Percentiles rank a stretch among this genome's conserved stretches.
Evolutionary conservation across 2,329 filamentous ascomycete genomes (phyloP).

Genomic region (Phaeoacremonium minimum): DNA sequence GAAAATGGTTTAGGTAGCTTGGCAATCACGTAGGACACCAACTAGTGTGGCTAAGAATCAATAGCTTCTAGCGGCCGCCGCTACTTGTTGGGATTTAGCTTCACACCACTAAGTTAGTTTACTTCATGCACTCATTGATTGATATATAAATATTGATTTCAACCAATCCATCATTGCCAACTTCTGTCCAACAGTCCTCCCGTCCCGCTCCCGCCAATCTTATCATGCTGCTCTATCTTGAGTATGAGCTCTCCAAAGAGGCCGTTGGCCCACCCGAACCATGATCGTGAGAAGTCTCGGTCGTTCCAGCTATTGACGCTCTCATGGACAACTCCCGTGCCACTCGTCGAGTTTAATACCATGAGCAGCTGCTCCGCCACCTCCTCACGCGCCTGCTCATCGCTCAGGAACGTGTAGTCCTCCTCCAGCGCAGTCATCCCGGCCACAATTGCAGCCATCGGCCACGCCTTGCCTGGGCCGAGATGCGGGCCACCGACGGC

Average conservation of each 20-base stretch:
- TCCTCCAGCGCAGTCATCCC: conserved; percentile 39
- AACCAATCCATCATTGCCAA: conserved; percentile 19
- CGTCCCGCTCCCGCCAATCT: conserved; percentile 6
- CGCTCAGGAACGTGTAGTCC: conserved; percentile 15
- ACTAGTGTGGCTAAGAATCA: too few species aligned
- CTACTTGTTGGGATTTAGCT: too few species aligned
- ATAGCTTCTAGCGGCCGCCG: too few species aligned
- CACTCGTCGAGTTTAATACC: conserved; percentile 33
- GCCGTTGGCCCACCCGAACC: conserved; percentile 41
- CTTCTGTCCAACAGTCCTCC: conserved; percentile 19
- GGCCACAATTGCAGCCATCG: conserved; percentile 50
- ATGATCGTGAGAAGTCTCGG: conserved; percentile 35
- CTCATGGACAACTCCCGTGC: conserved; percentile 43
- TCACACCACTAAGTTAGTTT: too few species aligned
- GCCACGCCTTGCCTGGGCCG: conserved; percentile 54
- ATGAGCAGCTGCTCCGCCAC: conserved; percentile 28
- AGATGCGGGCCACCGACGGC: conserved; percentile 69
- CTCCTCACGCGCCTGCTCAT: conserved; percentile 18
- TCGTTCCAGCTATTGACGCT: conserved; percentile 37
- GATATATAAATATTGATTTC: not conserved
- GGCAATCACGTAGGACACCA: too few species aligned
- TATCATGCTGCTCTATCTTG: conserved; percentile 22
- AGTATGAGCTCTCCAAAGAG: conserved; percentile 36
- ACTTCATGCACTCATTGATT: too few species aligned
- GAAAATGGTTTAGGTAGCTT: too few species aligned